phyloP scores from a whole-genome alignment of 768 basidiomycete species.

The Kwoniella sp. region DNA sequence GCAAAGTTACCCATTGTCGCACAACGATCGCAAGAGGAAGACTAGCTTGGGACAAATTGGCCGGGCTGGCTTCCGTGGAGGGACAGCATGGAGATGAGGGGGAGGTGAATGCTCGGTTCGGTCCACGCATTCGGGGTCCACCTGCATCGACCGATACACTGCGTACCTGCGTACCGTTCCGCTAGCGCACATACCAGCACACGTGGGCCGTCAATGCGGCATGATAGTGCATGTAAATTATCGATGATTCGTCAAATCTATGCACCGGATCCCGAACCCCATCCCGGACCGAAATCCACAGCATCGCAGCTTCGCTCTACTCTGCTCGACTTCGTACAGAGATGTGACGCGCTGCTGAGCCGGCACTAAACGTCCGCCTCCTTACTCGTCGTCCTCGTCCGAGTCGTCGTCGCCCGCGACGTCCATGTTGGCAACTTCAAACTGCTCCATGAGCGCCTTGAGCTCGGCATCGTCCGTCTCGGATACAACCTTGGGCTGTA shows the following conservation, averaged over 20 bases:
- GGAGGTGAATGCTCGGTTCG: too few species aligned
- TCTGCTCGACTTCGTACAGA: neutral
- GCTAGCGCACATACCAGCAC: too few species aligned
- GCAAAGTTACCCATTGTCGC: too few species aligned
- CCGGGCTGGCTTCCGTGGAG: too few species aligned
- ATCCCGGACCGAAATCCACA: neutral
- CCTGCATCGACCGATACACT: too few species aligned
- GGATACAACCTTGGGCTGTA: slow-evolving; percentile 92
- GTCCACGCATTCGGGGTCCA: too few species aligned
- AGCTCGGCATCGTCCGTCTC: slow-evolving; percentile 98
- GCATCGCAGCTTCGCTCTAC: neutral
- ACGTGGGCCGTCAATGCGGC: neutral
- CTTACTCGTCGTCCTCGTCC: slow-evolving; percentile 57
- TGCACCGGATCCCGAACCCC: slow-evolving; percentile 4
- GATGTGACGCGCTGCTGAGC: too few species aligned
- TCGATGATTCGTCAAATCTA: neutral
- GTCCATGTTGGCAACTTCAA: slow-evolving; percentile 89
- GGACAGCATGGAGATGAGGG: too few species aligned
- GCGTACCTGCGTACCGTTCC: too few species aligned
- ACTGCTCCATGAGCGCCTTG: slow-evolving; percentile 94
- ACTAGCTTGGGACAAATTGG: too few species aligned
- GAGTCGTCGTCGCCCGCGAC: slow-evolving; percentile 93
- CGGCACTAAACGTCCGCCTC: neutral
- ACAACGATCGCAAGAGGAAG: too few species aligned
- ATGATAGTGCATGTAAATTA: neutral